Evolutionary conservation across 345 rosid species (phyloP).

Genomic region (Cardamine occulta): DNA sequence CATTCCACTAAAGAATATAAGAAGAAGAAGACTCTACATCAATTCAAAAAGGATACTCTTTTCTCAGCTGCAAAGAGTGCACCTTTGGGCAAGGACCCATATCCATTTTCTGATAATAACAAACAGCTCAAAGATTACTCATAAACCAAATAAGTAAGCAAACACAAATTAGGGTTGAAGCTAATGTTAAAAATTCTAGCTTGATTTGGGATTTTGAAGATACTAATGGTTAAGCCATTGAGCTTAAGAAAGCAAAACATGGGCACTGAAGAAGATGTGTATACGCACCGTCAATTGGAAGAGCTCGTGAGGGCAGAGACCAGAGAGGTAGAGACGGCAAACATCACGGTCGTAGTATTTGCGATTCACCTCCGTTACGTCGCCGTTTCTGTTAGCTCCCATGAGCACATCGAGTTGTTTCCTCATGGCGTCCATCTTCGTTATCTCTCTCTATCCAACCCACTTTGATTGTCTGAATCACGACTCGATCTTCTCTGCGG

Average conservation of each 20-base stretch:
- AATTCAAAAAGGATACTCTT: slow-evolving; percentile 77
- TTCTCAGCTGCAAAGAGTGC: slow-evolving; percentile 93
- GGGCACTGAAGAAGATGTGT: slow-evolving; percentile 12
- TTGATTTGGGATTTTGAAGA: background rate
- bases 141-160: background rate
- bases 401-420: slow-evolving; percentile 98
- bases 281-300: slow-evolving; percentile 81
- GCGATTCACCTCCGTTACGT: slow-evolving; percentile 93
- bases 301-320: slow-evolving; percentile 99
- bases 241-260: background rate
- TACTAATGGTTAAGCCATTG: background rate
- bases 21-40: background rate
- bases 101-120: slow-evolving; percentile 87
- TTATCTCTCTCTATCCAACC: slow-evolving; percentile 1
- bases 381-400: slow-evolving; percentile 99
- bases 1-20: background rate
- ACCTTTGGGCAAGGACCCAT: slow-evolving; percentile 99
- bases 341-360: slow-evolving; percentile 99
- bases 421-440: slow-evolving; percentile 92
- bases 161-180: background rate
- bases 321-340: slow-evolving; percentile 93
- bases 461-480: background rate
- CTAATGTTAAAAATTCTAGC: background rate
- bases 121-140: slow-evolving; percentile 30
- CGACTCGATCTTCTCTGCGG: slow-evolving; percentile 22